phyloP scores from a whole-genome alignment of 208 protist genomes.

The Trypanosoma avium region DNA sequence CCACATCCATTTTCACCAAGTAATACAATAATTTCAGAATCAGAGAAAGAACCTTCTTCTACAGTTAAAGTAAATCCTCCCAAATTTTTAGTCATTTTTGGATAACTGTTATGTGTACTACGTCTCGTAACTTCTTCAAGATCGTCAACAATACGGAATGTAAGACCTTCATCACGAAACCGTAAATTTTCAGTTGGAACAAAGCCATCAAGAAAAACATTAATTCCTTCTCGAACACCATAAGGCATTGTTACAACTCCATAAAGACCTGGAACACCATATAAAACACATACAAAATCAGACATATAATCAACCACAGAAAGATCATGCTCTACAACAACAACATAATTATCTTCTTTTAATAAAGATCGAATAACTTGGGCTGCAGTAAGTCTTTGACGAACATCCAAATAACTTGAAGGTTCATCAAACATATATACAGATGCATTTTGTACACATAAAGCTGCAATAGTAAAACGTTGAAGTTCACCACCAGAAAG shows the following conservation, averaged over 20 bases:
- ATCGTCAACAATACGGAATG: conserved; percentile 93
- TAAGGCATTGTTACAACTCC: conserved; percentile 99
- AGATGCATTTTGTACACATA: conserved; percentile 88
- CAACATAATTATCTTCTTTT: conserved; percentile 95
- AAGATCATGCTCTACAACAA: conserved; percentile 99
- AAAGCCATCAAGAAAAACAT: conserved; percentile 99
- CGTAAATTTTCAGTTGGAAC: conserved; percentile 99
- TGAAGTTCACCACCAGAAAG: conserved; percentile 99
- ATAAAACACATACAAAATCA: conserved; percentile 99
- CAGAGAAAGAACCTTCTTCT: conserved; percentile 94
- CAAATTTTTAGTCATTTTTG: conserved; percentile 96
- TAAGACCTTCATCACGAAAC: conserved; percentile 98
- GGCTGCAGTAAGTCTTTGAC: conserved; percentile 98
- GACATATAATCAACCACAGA: conserved; percentile 99
- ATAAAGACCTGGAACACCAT: conserved; percentile 99
- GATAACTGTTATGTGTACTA: conserved; percentile 91
- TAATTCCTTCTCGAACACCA: conserved; percentile 99
- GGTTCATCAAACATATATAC: conserved; percentile 99
- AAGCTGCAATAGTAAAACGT: conserved; percentile 98
- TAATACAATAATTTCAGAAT: conserved; percentile 99
- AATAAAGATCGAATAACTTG: conserved; percentile 96
- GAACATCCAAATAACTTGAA: conserved; percentile 99
- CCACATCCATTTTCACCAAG: conserved; percentile 99
- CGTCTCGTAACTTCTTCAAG: conserved; percentile 84
- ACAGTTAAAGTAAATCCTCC: conserved; percentile 95